These are phyloP conservation scores for Quercus ilex DNA, from an alignment of 306 rosid genomes.

Conservation along the genomic window DNA sequence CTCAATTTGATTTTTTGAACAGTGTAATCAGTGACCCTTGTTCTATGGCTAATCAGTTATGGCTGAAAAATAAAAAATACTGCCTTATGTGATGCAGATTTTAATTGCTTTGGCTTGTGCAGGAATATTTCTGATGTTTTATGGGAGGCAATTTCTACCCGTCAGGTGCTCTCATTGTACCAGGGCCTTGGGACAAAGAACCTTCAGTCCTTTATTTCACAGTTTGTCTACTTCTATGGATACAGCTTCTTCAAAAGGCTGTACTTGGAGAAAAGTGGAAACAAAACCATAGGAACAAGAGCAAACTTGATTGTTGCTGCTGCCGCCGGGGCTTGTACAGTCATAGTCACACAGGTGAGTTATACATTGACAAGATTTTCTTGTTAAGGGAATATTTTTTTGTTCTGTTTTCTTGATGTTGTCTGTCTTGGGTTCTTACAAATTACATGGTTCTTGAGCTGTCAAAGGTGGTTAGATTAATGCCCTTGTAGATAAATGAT, in stretches of 20 bases:
- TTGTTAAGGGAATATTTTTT: neutral
- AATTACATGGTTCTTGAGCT: neutral
- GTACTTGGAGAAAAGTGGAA: conserved; percentile 70
- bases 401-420: neutral
- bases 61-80: neutral
- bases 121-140: conserved; percentile 90
- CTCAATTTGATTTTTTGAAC: neutral
- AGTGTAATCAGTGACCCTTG: neutral
- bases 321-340: conserved; percentile 81
- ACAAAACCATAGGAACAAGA: conserved; percentile 63
- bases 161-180: conserved; percentile 72
- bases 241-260: conserved; percentile 81
- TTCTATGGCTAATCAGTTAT: neutral
- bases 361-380: neutral
- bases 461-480: neutral
- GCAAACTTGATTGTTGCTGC: conserved; percentile 86
- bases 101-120: conserved; percentile 27
- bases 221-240: conserved; percentile 89
- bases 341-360: conserved; percentile 70
- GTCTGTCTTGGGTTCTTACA: neutral
- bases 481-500: conserved; percentile 1
- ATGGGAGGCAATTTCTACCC: conserved; percentile 86
- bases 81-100: conserved; percentile 2
- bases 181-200: conserved; percentile 96
- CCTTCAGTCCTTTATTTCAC: conserved; percentile 72